Base-by-base conservation (phyloP, 306 rosid genomes). In the Inga laurina region DNA sequence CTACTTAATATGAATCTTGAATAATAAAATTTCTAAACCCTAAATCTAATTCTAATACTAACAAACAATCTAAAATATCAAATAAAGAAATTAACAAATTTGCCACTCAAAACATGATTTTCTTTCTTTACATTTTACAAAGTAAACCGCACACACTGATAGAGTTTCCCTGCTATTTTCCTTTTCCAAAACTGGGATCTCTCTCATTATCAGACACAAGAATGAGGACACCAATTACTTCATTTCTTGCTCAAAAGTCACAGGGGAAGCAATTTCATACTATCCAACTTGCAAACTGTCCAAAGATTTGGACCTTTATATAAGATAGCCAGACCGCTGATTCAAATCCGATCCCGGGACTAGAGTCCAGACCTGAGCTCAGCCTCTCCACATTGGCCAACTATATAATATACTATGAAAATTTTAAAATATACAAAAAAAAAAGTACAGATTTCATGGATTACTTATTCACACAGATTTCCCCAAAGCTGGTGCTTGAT, bases 401-500 rank as follows among this genome's bases (percentile, higher is more conserved):
- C 46, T 8, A 35, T 35, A 19, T 35, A 35, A 35, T 39, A 32
- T 66, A 15, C 8, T 3, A 10, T 15, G 24, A 2, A 66, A 56
- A 21, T 19, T 56, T 56, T 11, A n/a, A 69, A 39, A 69, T 10
- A 69, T 41, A 69, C 30, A 32, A 32, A 32, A 32, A 19, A 2
- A 37, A 35, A 18, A 4, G 51, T 69, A 2, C 49, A 21, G 37
- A 19, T 19, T 39, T 39, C n/a, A 69, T 3, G 30, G 49, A 39
- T 37, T 19, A 68, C 18, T 7, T 66, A 66, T 39, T 30, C 74
- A 68, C 11, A 37, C 49, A 18, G 24, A 18, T 45, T 57, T 57
- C 44, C 74, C 54, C 74, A 10, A 79, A 61, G 75, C 59, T 59
- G 19, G 49, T 46, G 37, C 54, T 83, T 74, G 48, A 82, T 68